phyloP scores from a whole-genome alignment of 345 rosid genomes.

The Salix udensis region DNA sequence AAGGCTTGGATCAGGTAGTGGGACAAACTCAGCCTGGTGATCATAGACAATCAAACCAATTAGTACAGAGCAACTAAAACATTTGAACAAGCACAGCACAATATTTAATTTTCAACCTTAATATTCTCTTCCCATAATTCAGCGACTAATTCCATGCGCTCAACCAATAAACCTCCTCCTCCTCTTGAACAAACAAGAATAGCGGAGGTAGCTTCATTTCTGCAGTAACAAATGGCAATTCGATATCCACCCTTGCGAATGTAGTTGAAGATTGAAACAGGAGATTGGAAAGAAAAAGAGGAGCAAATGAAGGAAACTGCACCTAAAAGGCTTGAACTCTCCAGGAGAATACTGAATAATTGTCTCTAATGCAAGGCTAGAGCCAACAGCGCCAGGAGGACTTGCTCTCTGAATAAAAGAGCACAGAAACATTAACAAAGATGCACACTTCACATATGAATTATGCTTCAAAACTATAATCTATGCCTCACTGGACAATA shows the following conservation, averaged over 20 bases:
- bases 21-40: conserved; percentile 82
- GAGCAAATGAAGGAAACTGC: conserved; percentile 16
- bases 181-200: conserved; percentile 96
- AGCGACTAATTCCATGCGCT: conserved; percentile 89
- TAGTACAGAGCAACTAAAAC: conserved; percentile 16
- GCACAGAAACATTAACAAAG: neutral
- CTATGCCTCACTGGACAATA: neutral
- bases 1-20: conserved; percentile 84
- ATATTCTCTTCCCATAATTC: conserved; percentile 84
- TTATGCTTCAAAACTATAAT: neutral
- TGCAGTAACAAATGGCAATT: conserved; percentile 23
- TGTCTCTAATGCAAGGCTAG: conserved; percentile 83
- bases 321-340: conserved; percentile 70
- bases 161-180: conserved; percentile 86
- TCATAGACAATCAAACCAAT: conserved; percentile 7
- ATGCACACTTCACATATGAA: neutral
- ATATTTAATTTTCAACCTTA: conserved; percentile 48
- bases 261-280: conserved; percentile 6
- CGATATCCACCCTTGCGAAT: neutral
- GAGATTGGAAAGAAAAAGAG: neutral
- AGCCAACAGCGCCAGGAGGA: conserved; percentile 87
- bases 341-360: conserved; percentile 60
- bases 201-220: conserved; percentile 58
- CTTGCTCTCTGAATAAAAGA: conserved; percentile 56
- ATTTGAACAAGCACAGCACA: neutral